These are phyloP conservation scores for Groenewaldozyma sp. DNA, from an alignment of 1,139 yeast genomes.

Conservation along the genomic window DNA sequence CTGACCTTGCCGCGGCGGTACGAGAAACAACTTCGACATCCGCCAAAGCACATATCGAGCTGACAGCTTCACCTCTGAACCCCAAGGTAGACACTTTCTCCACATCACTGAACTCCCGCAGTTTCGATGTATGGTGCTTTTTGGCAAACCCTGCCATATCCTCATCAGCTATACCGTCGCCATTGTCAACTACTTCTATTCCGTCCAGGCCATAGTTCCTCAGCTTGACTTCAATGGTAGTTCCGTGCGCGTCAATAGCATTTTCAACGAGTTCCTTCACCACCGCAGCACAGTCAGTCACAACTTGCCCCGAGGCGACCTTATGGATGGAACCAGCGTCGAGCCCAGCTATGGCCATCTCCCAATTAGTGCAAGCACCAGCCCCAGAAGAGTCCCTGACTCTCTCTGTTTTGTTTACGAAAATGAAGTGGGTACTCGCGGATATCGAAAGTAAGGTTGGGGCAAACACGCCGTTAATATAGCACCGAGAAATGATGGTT, in stretches of 20 bases:
- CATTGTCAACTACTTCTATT: slow-evolving; percentile 68
- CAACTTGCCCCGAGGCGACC: slow-evolving; percentile 90
- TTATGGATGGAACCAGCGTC: slow-evolving; percentile 47
- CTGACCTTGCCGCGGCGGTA: slow-evolving; percentile 43
- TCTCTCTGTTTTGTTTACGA: too few relatives aligned
- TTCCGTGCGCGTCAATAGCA: slow-evolving; percentile 68
- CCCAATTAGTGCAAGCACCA: too few relatives aligned
- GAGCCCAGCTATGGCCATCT: slow-evolving; percentile 31
- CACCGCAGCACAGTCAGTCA: slow-evolving; percentile 64
- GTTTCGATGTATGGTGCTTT: slow-evolving; percentile 76
- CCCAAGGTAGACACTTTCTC: slow-evolving; percentile 34
- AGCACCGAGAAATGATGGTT: too few relatives aligned
- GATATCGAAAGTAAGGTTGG: too few relatives aligned
- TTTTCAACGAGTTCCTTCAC: slow-evolving; percentile 85
- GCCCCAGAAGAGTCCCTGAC: too few relatives aligned
- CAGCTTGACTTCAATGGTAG: slow-evolving; percentile 56
- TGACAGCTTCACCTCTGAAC: slow-evolving; percentile 32
- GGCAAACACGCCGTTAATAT: too few relatives aligned
- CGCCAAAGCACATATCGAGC: slow-evolving; percentile 30
- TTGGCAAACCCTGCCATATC: slow-evolving; percentile 58
- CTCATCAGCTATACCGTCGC: slow-evolving; percentile 52
- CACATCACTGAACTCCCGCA: slow-evolving; percentile 47
- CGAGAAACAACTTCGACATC: slow-evolving; percentile 48
- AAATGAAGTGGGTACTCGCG: too few relatives aligned
- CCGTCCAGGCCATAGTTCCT: slow-evolving; percentile 68